Percentiles rank a stretch among this genome's conserved stretches.
Conservation (phyloP, 495 filamentous ascomycete genomes). For the Penicillium maclennaniae region DNA sequence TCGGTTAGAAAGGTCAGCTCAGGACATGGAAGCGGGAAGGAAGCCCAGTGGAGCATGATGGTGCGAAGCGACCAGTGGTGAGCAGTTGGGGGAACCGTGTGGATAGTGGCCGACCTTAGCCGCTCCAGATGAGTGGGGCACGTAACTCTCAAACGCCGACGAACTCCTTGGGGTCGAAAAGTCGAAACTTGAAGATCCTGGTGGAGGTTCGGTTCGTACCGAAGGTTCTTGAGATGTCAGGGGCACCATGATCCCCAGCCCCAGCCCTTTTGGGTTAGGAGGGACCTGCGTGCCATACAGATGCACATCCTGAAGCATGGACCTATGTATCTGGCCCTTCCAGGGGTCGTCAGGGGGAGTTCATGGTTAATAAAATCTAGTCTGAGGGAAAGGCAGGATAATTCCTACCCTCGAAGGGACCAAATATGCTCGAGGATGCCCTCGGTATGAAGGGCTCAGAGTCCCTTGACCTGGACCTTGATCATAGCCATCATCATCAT, state of each 20-base stretch:
- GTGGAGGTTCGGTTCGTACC: background rate
- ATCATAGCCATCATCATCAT: background rate
- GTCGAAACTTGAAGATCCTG: background rate
- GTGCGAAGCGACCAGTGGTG: background rate
- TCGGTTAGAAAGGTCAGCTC: background rate
- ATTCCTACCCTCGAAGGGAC: background rate
- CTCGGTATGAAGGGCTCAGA: background rate
- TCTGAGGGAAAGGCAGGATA: background rate
- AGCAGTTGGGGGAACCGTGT: background rate
- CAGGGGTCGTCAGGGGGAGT: too few relatives aligned
- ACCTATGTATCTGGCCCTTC: background rate
- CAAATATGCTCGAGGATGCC: too few relatives aligned
- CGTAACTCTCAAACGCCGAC: slow-evolving; percentile 29
- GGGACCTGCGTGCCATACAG: background rate
- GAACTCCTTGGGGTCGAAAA: slow-evolving; percentile 13
- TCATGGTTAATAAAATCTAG: too few relatives aligned
- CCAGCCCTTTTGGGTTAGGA: background rate
- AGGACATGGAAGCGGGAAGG: background rate
- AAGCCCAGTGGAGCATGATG: background rate
- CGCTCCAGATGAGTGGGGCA: slow-evolving; percentile 17
- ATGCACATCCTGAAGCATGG: background rate
- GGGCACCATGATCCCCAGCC: background rate
- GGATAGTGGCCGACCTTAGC: slow-evolving; percentile 20
- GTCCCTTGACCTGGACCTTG: background rate
- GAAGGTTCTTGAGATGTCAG: background rate